Percentiles rank a stretch among this genome's conserved stretches.
These are phyloP conservation scores for Nicotiana undulata DNA, from an alignment of 257 asterid species.

Conservation along the genomic window DNA sequence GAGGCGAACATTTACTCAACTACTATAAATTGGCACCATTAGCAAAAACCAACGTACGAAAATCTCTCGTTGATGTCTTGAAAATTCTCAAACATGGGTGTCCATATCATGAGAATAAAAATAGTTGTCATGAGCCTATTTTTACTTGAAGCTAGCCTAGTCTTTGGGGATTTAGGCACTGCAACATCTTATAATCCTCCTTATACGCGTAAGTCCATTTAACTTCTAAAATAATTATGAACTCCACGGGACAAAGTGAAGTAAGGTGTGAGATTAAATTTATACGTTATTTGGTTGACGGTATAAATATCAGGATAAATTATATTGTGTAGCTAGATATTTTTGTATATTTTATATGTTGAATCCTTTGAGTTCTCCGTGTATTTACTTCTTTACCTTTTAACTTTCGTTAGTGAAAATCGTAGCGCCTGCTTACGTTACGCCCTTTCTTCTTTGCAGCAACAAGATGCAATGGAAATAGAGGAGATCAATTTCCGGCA, in stretches of 20 bases:
- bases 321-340: too few species aligned
- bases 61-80: neutral
- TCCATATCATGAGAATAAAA: constrained; percentile 13
- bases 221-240: too few species aligned
- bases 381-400: too few species aligned
- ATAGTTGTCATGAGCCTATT: constrained; percentile 15
- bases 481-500: constrained; percentile 61
- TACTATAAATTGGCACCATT: neutral
- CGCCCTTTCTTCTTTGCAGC: constrained; percentile 26
- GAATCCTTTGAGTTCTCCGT: too few species aligned
- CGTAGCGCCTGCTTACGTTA: too few species aligned
- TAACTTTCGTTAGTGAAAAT: too few species aligned
- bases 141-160: constrained; percentile 21
- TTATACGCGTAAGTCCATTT: constrained; percentile 43
- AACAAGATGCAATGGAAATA: constrained; percentile 55
- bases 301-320: too few species aligned
- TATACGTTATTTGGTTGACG: too few species aligned
- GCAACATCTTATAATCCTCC: constrained; percentile 70
- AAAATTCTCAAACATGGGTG: constrained; percentile 14
- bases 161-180: constrained; percentile 49
- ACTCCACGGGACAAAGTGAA: too few species aligned
- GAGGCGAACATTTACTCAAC: neutral
- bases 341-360: too few species aligned
- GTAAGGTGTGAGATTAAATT: too few species aligned
- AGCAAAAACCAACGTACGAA: neutral